A percentile compares a stretch with the other conserved stretches of the same genome.
phyloP scores from a whole-genome alignment of 2,329 filamentous ascomycete genomes.

The Dichotomopilus funicola region DNA sequence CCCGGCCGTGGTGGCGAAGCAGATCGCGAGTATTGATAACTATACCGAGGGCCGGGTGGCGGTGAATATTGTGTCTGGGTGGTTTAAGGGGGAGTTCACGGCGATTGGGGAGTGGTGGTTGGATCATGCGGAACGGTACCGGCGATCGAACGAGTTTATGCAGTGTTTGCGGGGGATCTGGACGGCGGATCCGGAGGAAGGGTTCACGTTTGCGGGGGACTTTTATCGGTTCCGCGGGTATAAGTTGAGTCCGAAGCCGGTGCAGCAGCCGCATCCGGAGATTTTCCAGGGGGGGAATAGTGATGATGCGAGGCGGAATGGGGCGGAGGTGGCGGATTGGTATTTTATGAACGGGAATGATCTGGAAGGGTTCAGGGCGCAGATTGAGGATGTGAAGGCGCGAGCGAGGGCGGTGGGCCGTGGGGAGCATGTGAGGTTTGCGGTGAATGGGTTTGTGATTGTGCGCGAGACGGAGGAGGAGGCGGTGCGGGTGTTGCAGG shows the following conservation, averaged over 20 bases:
- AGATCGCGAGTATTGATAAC: conserved; percentile 1
- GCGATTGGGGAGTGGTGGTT: neutral
- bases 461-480: neutral
- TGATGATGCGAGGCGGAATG: neutral
- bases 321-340: conserved; percentile 1
- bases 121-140: conserved; percentile 1
- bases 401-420: neutral
- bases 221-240: neutral
- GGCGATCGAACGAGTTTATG: neutral
- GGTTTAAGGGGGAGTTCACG: neutral
- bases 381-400: neutral
- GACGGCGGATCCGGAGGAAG: neutral
- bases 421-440: neutral
- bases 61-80: neutral
- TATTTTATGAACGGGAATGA: conserved; percentile 3
- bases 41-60: neutral
- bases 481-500: neutral
- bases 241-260: neutral
- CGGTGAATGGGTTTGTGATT: conserved; percentile 1
- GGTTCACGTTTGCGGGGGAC: neutral
- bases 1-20: neutral
- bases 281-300: neutral
- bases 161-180: neutral
- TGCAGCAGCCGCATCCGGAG: conserved; percentile 1
- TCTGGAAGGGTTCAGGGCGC: neutral